Evolutionary conservation across 768 basidiomycete species (phyloP).

Genomic region (Hysterangium stoloniferum): DNA sequence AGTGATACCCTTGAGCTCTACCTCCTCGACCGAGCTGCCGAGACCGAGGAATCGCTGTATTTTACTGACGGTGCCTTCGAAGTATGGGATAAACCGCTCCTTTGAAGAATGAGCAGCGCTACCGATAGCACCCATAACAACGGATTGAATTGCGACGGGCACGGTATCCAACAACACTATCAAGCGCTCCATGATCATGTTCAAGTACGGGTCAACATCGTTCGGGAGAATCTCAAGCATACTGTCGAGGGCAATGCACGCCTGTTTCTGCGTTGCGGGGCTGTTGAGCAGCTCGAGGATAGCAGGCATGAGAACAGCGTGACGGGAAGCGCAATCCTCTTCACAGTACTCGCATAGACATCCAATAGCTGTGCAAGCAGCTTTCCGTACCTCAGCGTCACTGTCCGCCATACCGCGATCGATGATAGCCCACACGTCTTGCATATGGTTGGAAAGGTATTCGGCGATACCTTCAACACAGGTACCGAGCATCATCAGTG

Average conservation of each 20-base stretch:
- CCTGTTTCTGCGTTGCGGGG: conserved; percentile 76
- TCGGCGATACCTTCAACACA: conserved; percentile 97
- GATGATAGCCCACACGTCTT: conserved; percentile 82
- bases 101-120: conserved; percentile 96
- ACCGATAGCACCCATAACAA: conserved; percentile 96
- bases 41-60: conserved; percentile 86
- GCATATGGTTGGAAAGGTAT: conserved; percentile 91
- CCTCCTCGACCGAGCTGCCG: conserved; percentile 83
- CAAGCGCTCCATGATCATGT: conserved; percentile 91
- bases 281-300: conserved; percentile 91
- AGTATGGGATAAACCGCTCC: conserved; percentile 86
- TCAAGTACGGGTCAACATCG: conserved; percentile 84
- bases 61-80: conserved; percentile 82
- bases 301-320: conserved; percentile 77
- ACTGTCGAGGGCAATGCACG: conserved; percentile 96
- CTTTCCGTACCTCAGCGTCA: conserved; percentile 84
- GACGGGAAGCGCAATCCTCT: conserved; percentile 82
- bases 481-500: conserved; percentile 92
- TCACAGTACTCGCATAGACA: conserved; percentile 97
- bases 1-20: conserved; percentile 90
- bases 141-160: conserved; percentile 80
- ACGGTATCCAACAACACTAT: conserved; percentile 80
- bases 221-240: conserved; percentile 91
- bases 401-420: conserved; percentile 79
- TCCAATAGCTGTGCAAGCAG: conserved; percentile 91